Evolutionary conservation across 129 eudicot species (phyloP).

Genomic region (Artemisia argyi): DNA sequence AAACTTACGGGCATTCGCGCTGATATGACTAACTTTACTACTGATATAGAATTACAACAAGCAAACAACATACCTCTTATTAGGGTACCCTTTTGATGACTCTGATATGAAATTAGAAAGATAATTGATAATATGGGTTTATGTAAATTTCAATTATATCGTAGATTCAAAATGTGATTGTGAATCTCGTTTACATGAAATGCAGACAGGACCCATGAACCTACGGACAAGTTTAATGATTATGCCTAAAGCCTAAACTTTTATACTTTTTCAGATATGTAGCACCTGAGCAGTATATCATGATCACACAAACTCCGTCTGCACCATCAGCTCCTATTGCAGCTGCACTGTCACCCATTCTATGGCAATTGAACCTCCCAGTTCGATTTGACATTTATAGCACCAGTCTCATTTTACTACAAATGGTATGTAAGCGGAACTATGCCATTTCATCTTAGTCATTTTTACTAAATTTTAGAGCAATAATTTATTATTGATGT

Average conservation of each 20-base stretch:
- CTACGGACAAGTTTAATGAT: no score
- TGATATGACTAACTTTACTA: no score
- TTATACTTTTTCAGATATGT: conserved; percentile 49
- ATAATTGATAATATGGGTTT: no score
- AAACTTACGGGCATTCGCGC: no score
- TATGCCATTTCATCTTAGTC: not conserved
- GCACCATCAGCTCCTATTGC: conserved; percentile 99
- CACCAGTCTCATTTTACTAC: conserved; percentile 81
- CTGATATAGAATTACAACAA: no score
- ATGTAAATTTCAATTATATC: no score
- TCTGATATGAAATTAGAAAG: no score
- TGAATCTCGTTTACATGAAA: not conserved
- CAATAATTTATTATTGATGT: not conserved
- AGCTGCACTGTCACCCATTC: conserved; percentile 46
- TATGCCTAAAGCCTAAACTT: no score
- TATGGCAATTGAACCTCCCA: conserved; percentile 71
- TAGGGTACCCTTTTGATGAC: no score
- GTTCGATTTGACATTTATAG: conserved; percentile 97
- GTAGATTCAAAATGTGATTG: not conserved
- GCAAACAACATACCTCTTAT: no score
- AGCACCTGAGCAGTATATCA: conserved; percentile 98
- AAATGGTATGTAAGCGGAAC: conserved; percentile 59
- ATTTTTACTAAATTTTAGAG: not conserved
- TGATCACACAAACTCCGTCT: conserved; percentile 99
- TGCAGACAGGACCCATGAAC: no score